These are phyloP conservation scores for Penicillium sp. DNA, from an alignment of 2,329 filamentous ascomycete genomes.

Conservation along the genomic window DNA sequence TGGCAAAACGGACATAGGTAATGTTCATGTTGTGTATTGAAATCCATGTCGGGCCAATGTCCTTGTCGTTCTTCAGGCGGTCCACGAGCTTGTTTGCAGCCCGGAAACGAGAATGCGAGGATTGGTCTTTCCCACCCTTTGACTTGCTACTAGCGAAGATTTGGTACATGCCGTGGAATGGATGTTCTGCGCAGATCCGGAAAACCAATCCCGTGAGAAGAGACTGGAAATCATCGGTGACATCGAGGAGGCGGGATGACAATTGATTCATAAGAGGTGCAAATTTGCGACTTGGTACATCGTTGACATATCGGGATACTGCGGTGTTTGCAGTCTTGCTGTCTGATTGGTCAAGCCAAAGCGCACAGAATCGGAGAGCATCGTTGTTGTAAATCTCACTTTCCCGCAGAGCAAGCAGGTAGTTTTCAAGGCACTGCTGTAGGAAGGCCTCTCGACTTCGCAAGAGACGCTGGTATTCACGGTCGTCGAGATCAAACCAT, in stretches of 20 bases:
- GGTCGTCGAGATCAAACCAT: conserved; percentile 89
- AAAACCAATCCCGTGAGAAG: conserved; percentile 75
- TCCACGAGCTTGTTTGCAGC: conserved; percentile 74
- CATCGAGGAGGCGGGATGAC: conserved; percentile 84
- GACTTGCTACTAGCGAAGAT: conserved; percentile 82
- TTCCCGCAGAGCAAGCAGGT: conserved; percentile 80
- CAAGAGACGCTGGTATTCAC: conserved; percentile 80
- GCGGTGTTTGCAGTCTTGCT: conserved; percentile 77
- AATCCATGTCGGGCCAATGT: conserved; percentile 66
- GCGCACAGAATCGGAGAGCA: conserved; percentile 85
- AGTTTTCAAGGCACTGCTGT: conserved; percentile 90
- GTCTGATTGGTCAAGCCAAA: conserved; percentile 91
- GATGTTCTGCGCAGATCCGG: conserved; percentile 88
- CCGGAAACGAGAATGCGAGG: conserved; percentile 73
- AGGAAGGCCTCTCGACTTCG: conserved; percentile 81
- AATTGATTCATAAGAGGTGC: conserved; percentile 93
- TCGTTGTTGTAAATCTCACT: conserved; percentile 91
- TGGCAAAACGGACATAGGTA: conserved; percentile 59
- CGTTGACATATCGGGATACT: conserved; percentile 70
- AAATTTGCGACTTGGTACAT: conserved; percentile 90
- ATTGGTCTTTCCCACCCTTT: conserved; percentile 71
- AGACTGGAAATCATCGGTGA: conserved; percentile 73
- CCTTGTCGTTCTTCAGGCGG: conserved; percentile 61
- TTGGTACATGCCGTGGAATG: conserved; percentile 96
- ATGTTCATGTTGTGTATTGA: conserved; percentile 76